Conservation (phyloP, 2,329 filamentous ascomycete genomes). For the Meredithiella fracta region DNA sequence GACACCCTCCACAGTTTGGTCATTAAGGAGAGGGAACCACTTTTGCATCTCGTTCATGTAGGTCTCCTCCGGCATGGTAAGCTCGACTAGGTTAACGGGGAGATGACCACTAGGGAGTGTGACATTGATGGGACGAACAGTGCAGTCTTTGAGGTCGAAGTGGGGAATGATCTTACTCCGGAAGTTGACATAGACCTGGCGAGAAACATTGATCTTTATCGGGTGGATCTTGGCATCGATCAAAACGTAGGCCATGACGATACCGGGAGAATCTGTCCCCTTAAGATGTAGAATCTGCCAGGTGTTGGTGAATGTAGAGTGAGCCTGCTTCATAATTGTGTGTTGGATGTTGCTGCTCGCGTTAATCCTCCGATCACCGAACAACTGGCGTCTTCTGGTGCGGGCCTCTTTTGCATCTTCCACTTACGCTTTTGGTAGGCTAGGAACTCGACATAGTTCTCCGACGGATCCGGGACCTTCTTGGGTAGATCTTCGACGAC, state of each 20-base stretch:
- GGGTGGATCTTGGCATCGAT: constrained; percentile 86
- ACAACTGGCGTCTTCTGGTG: constrained; percentile 70
- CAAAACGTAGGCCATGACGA: constrained; percentile 75
- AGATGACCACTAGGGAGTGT: constrained; percentile 89
- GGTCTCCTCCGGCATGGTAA: constrained; percentile 74
- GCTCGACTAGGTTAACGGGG: constrained; percentile 84
- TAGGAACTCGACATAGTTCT: constrained; percentile 78
- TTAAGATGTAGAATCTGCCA: constrained; percentile 90
- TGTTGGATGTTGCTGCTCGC: constrained; percentile 41
- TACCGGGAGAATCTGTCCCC: constrained; percentile 65
- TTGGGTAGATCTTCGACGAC: constrained; percentile 59
- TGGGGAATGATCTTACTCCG: constrained; percentile 77
- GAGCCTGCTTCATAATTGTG: constrained; percentile 79
- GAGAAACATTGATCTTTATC: constrained; percentile 74
- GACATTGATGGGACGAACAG: constrained; percentile 83
- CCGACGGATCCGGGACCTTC: constrained; percentile 55
- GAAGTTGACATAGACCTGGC: constrained; percentile 81
- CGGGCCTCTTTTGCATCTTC: constrained; percentile 94
- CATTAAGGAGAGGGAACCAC: constrained; percentile 15
- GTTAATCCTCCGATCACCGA: constrained; percentile 59
- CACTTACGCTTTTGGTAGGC: constrained; percentile 97
- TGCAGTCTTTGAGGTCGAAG: constrained; percentile 61
- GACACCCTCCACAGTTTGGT: constrained; percentile 60
- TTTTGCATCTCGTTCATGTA: constrained; percentile 59
- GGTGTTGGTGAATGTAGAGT: constrained; percentile 74